These are phyloP conservation scores for Sporothrix protearum DNA, from an alignment of 2,329 filamentous ascomycete species.

Conservation along the genomic window DNA sequence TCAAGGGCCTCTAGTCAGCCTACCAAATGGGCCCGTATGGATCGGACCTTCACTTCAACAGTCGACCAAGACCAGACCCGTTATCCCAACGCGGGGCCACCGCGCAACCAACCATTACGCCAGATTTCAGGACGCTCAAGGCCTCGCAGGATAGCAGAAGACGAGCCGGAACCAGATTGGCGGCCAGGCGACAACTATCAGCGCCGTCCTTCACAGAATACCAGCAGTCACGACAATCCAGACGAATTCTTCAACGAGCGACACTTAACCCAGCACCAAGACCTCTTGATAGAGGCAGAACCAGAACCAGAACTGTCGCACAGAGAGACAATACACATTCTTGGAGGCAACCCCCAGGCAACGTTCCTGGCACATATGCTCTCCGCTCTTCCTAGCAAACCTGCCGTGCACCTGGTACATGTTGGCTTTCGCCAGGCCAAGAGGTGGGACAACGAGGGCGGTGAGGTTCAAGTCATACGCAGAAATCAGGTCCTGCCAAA, in stretches of 20 bases:
- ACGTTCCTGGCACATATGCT: slow-evolving; percentile 35
- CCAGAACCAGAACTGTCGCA: neutral
- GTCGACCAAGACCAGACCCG: neutral
- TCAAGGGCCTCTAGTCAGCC: neutral
- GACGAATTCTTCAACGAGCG: neutral
- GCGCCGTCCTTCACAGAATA: no score
- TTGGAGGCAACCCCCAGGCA: slow-evolving; percentile 32
- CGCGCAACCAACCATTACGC: no score
- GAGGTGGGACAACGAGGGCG: slow-evolving; percentile 32
- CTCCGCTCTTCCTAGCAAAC: slow-evolving; percentile 31
- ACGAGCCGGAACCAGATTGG: neutral
- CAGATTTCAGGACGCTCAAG: neutral
- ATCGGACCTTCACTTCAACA: neutral
- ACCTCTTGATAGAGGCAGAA: neutral
- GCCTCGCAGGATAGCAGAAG: neutral
- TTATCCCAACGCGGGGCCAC: neutral
- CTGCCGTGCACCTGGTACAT: slow-evolving; percentile 35
- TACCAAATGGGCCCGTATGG: neutral
- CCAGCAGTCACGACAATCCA: neutral
- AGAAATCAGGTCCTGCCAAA: neutral
- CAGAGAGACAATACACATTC: slow-evolving; percentile 33
- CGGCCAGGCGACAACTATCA: neutral
- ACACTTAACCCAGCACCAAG: neutral
- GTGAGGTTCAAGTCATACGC: slow-evolving; percentile 26
- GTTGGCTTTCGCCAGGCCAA: slow-evolving; percentile 25